phyloP scores from a whole-genome alignment of 2,329 filamentous ascomycete genomes.

The Microsporum audouinii region DNA sequence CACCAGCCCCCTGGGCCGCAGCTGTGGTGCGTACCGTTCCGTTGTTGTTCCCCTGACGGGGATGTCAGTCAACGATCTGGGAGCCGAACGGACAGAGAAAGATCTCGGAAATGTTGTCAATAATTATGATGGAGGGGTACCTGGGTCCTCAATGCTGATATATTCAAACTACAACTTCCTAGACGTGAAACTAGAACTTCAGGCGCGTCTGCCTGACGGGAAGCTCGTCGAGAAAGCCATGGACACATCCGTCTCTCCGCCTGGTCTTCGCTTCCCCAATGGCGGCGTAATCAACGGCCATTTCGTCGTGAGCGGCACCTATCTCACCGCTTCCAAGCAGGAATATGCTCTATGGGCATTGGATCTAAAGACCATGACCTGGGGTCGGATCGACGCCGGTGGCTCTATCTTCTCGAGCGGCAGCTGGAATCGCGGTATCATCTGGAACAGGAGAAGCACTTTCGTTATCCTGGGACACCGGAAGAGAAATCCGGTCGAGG shows the following conservation, averaged over 20 bases:
- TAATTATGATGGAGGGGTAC: conserved; percentile 16
- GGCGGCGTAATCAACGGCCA: conserved; percentile 91
- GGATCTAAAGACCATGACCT: conserved; percentile 75
- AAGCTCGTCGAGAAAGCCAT: conserved; percentile 77
- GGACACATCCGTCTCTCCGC: conserved; percentile 68
- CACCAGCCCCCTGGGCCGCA: conserved; percentile 74
- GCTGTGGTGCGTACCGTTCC: conserved; percentile 90
- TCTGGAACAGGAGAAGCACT: conserved; percentile 87
- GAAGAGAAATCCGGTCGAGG: conserved; percentile 85
- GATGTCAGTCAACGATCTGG: conserved; percentile 36
- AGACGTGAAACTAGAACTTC: conserved; percentile 89
- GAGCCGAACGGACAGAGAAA: conserved; percentile 29
- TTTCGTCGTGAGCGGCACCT: conserved; percentile 95
- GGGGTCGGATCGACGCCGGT: conserved; percentile 91
- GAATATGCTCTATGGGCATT: conserved; percentile 96
- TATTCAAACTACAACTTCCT: conserved; percentile 99
- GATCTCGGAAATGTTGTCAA: conserved; percentile 10
- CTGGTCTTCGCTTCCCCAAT: conserved; percentile 87
- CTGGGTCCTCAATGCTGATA: conserved; percentile 67
- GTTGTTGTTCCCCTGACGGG: conserved; percentile 69
- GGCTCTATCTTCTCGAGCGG: conserved; percentile 91
- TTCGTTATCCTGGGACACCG: conserved; percentile 94
- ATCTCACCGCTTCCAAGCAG: conserved; percentile 93
- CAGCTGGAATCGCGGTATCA: conserved; percentile 89
- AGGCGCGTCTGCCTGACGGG: conserved; percentile 75